Evolutionary conservation across 176 grass and related monocot genomes (phyloP), one percentile per base, ranked within the genome.

Genomic region (Oryza meyeriana): DNA sequence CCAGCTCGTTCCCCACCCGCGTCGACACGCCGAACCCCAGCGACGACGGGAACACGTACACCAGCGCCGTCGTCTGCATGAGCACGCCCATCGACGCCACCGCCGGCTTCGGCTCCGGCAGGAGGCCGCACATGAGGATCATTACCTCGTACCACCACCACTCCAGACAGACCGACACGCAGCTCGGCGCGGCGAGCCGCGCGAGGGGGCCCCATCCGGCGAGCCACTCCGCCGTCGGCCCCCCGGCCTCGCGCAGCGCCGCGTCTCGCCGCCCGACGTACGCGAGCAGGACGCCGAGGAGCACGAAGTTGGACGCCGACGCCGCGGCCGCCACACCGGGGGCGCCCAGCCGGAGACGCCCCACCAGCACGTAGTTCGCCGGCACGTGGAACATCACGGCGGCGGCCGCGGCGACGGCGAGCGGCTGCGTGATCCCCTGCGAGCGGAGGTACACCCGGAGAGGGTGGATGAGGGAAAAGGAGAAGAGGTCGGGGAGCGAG

Each of bases 141-240:
- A 99, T 99, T 12, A 95, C 72, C 89, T 99, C 96, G 81, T 99
- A 99, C 96, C 96, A 99, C 96, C 96, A 99, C 96, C 96, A 99
- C 74, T 99, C 96, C 11, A 99, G 85, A 89, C 96, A 99, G 33
- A 95, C 93, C 2, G 96, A 99, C 45, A 83, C 90, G 58, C 93
- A 99, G 90, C 96, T 99, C 0, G 96, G 96, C 10, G 72, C 80
- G 0, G 93, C 90, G 30, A 99, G 85, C 16, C 89, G 72, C 20
- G 85, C 89, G 0, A 99, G 87, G 4, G 85, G 88, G 24, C 68
- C 89, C 96, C 96, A 99, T 8, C 89, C 96, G 8, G 73, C 41
- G 7, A 99, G 59, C 63, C 87, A 94, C 88, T 95, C 93, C 6
- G 18, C 52, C 3, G 79, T 87, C 10, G 89, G 91, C 0, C 52